phyloP scores from a whole-genome alignment of 345 rosid genomes.

The Ailanthus altissimus region DNA sequence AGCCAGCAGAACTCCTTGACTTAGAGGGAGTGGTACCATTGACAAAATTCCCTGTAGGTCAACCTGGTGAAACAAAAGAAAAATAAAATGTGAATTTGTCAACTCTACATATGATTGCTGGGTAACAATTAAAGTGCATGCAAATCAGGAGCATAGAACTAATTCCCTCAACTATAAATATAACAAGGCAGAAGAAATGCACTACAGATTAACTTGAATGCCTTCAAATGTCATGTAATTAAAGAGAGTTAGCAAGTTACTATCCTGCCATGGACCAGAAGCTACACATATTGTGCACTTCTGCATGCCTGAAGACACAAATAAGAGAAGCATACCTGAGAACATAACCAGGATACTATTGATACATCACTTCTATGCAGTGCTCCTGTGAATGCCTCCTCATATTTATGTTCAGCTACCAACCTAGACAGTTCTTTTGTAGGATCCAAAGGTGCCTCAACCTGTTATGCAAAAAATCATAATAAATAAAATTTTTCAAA shows the following conservation, averaged over 20 bases:
- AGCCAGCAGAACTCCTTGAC: slow-evolving; percentile 71
- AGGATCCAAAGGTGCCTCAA: slow-evolving; percentile 63
- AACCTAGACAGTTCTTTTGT: slow-evolving; percentile 59
- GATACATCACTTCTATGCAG: slow-evolving; percentile 71
- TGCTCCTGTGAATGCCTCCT: slow-evolving; percentile 62
- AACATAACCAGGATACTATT: slow-evolving; percentile 73
- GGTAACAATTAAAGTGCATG: not conserved
- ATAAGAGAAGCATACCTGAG: slow-evolving; percentile 44
- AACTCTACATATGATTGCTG: not conserved
- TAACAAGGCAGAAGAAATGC: not conserved
- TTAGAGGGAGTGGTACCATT: slow-evolving; percentile 48
- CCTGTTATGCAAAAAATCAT: slow-evolving; percentile 23
- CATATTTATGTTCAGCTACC: slow-evolving; percentile 58
- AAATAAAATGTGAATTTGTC: not conserved
- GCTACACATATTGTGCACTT: not conserved
- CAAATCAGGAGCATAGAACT: not conserved
- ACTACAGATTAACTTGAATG: not conserved
- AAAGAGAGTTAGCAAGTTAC: not conserved
- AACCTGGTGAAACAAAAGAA: slow-evolving; percentile 41
- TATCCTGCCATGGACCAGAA: not conserved
- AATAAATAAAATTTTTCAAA: not conserved
- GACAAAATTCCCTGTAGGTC: slow-evolving; percentile 53
- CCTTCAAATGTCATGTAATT: not conserved
- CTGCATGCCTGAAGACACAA: not conserved
- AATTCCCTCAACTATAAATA: slow-evolving; percentile 5